Percentiles rank a stretch among this genome's conserved stretches.
phyloP scores from a whole-genome alignment of 352 stramenopile species.

The Thraustochytrium striatum region DNA sequence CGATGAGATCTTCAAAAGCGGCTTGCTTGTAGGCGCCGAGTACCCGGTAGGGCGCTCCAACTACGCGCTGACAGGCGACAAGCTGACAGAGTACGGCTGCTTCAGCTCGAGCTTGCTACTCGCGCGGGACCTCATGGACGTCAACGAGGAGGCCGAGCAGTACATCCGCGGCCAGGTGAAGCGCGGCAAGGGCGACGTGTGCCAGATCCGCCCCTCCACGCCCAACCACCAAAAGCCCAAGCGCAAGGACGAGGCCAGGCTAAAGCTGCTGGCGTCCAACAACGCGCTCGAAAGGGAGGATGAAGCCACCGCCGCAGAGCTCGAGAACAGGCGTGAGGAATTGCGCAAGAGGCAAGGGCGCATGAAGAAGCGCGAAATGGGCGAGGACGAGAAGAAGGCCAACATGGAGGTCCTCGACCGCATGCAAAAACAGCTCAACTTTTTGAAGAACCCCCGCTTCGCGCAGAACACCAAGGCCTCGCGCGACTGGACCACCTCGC shows the following conservation, averaged over 20 bases:
- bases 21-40: conserved; percentile 24
- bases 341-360: background rate
- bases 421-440: conserved; percentile 37
- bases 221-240: conserved; percentile 34
- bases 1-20: background rate
- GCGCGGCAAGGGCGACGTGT: background rate
- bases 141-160: background rate
- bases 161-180: conserved; percentile 30
- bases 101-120: background rate
- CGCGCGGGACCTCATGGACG: background rate
- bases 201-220: conserved; percentile 21
- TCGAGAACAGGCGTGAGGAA: background rate
- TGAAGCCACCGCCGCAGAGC: background rate
- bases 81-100: background rate
- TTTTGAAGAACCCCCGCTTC: conserved; percentile 43
- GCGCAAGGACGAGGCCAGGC: background rate
- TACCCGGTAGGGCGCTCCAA: background rate
- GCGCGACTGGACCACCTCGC: conserved; percentile 10
- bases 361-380: background rate
- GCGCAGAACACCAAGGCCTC: conserved; percentile 13
- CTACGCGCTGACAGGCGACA: background rate
- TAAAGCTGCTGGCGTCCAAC: background rate
- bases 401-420: conserved; percentile 10
- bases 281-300: background rate
- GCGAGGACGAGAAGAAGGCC: conserved; percentile 1